Percentiles rank a stretch among this genome's conserved stretches.
These are phyloP conservation scores for Aspergillus costaricaensis DNA, from an alignment of 2,329 filamentous ascomycete species.

Conservation along the genomic window DNA sequence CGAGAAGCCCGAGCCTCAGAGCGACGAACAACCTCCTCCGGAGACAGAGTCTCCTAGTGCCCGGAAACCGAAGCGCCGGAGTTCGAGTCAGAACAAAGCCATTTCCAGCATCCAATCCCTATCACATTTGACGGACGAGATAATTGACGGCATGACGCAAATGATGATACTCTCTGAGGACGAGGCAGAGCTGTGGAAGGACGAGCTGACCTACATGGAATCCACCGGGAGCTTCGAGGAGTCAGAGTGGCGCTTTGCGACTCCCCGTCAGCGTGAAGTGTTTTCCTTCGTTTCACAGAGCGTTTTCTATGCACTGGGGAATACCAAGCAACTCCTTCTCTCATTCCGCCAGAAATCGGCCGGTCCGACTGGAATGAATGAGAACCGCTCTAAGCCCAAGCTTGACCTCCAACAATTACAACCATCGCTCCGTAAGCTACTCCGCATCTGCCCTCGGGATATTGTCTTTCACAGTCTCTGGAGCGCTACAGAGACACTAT, in stretches of 20 bases:
- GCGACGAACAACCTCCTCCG: conserved; percentile 16
- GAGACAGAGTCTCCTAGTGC: conserved; percentile 24
- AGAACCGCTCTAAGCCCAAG: conserved; percentile 10
- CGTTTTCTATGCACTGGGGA: conserved; percentile 47
- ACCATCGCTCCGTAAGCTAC: conserved; percentile 37
- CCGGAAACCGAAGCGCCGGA: conserved; percentile 18
- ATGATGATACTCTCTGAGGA: conserved; percentile 40
- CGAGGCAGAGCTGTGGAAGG: conserved; percentile 40
- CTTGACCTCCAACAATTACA: conserved; percentile 37
- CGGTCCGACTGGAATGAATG: conserved; percentile 5
- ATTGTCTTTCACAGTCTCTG: conserved; percentile 46
- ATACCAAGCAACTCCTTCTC: conserved; percentile 40
- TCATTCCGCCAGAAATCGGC: conserved; percentile 40
- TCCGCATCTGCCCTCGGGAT: conserved; percentile 43
- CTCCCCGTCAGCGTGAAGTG: conserved; percentile 37
- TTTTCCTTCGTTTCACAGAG: conserved; percentile 49
- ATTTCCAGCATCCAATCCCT: conserved; percentile 32
- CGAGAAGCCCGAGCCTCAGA: conserved; percentile 12
- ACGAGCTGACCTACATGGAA: conserved; percentile 42
- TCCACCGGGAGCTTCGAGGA: conserved; percentile 39
- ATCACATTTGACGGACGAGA: conserved; percentile 40
- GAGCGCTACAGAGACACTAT: conserved; percentile 42
- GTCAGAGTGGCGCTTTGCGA: conserved; percentile 41
- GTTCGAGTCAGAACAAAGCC: conserved; percentile 15
- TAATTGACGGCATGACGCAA: conserved; percentile 39